phyloP scores from a whole-genome alignment of 345 rosid species.

The Aquilaria sinensis region DNA sequence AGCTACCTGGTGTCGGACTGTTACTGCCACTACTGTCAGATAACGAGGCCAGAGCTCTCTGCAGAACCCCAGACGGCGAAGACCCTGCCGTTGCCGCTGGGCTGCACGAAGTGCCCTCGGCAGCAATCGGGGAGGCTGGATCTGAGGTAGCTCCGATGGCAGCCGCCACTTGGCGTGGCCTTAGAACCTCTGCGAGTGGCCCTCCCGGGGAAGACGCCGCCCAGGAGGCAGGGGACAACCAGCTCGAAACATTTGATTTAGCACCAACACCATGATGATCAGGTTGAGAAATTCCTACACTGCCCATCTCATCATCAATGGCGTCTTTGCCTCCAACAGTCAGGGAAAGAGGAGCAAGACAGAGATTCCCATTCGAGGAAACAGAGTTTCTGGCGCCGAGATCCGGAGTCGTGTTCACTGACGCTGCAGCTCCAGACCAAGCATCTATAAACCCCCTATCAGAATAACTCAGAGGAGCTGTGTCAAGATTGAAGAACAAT shows the following conservation, averaged over 20 bases:
- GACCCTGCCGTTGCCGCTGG: constrained; percentile 28
- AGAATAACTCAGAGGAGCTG: constrained; percentile 13
- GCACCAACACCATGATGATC: constrained; percentile 21
- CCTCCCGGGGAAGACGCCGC: constrained; percentile 51
- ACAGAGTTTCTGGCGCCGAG: constrained; percentile 22
- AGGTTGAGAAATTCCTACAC: constrained; percentile 25
- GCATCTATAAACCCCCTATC: constrained; percentile 47
- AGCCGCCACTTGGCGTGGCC: constrained; percentile 23
- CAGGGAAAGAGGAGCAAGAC: constrained; percentile 38
- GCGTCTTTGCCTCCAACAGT: constrained; percentile 41
- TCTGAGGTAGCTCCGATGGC: constrained; percentile 4
- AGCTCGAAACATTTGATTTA: constrained; percentile 24
- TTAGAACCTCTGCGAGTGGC: constrained; percentile 67
- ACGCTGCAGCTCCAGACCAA: constrained; percentile 40
- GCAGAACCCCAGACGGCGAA: constrained; percentile 56
- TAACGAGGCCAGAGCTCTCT: constrained; percentile 39
- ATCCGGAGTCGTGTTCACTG: constrained; percentile 19
- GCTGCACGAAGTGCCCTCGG: constrained; percentile 22
- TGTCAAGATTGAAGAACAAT: constrained; percentile 20
- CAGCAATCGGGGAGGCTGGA: constrained; percentile 17
- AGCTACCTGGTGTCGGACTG: constrained; percentile 35
- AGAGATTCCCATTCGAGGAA: constrained; percentile 33
- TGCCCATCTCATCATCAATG: constrained; percentile 33
- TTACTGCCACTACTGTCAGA: constrained; percentile 58
- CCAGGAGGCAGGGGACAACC: constrained; percentile 37